Percentiles rank a stretch among this genome's conserved stretches.
Conservation (phyloP, 164 flowering plant species). For the Houttuynia cordata region DNA sequence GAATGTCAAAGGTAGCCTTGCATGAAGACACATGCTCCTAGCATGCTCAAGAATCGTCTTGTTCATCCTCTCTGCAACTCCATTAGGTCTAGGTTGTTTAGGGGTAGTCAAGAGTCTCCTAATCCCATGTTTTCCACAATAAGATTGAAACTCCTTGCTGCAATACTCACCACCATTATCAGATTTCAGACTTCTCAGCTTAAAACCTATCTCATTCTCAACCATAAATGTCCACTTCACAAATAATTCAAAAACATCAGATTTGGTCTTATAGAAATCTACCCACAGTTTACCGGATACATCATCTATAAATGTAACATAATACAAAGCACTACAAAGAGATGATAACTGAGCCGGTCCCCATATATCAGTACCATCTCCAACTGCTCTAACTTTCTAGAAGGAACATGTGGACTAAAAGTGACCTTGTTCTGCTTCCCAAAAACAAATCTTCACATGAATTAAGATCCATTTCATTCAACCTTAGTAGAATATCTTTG, state of each 20-base stretch:
- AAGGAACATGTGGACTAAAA: neutral
- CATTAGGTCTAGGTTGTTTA: neutral
- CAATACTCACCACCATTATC: neutral
- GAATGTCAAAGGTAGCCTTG: neutral
- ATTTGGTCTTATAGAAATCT: neutral
- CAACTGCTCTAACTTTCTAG: neutral
- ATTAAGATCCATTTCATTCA: neutral
- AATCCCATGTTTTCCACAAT: neutral
- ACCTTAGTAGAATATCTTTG: no score
- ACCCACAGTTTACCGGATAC: neutral
- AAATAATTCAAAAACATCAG: neutral
- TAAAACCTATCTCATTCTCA: neutral
- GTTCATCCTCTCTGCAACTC: neutral
- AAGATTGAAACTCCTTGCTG: neutral
- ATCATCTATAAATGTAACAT: conserved; percentile 6
- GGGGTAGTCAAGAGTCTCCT: neutral
- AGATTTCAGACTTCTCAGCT: neutral
- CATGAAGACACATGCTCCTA: neutral
- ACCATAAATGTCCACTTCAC: neutral
- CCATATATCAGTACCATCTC: conserved; percentile 5
- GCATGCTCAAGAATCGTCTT: neutral
- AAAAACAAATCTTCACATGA: neutral
- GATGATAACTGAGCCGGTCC: conserved; percentile 1
- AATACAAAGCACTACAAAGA: neutral
- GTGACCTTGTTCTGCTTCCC: neutral